Evolutionary conservation across 2,329 filamentous ascomycete species (phyloP), one percentile per base, ranked within the genome.

Genomic region (Trichophyton simii): DNA sequence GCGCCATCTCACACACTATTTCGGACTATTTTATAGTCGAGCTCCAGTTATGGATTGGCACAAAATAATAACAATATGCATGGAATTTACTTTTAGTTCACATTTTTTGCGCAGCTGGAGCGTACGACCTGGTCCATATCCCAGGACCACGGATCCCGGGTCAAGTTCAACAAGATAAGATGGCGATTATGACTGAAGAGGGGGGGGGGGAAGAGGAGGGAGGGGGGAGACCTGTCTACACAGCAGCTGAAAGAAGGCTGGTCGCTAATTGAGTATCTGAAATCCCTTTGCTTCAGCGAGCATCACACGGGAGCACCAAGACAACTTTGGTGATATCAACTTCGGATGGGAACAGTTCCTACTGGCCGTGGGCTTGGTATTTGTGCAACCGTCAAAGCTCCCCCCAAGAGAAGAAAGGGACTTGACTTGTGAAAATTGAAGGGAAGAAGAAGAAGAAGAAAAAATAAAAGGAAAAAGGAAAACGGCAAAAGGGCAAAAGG

Each of bases 321-420:
- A 50, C 25, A 13, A 36, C 7, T 36, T 28, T 22, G 20, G 46
- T 36, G 8, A 34, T 55, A 25, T 55, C 31, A 34, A 34, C 13
- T 50, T 55, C 50, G 50, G 50, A 55, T 55, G 50, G 50, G 50
- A 55, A 11, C 25, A 6, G 50, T 55, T 55, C 50, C 50, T 55
- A 55, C 50, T 55, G 50, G 50, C 28, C 50, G 50, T 36, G 4
- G 25, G 31, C 25, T n/a, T 15, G 41, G 50, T 28, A 15, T 34
- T 36, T 36, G 50, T 55, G 50, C 50, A 34, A 55, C 50, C 13
- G 11, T 50, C 46, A 50, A 44, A 50, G 46, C 46, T 28, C 15
- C 15, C 15, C 18, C 48, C 50, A 34, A 55, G 28, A 18, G 31
- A 55, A 11, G n/a, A 50, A 22, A 22, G 46, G 46, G 20, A 28